phyloP scores from a whole-genome alignment of 257 asterid genomes.

The Striga asiatica region DNA sequence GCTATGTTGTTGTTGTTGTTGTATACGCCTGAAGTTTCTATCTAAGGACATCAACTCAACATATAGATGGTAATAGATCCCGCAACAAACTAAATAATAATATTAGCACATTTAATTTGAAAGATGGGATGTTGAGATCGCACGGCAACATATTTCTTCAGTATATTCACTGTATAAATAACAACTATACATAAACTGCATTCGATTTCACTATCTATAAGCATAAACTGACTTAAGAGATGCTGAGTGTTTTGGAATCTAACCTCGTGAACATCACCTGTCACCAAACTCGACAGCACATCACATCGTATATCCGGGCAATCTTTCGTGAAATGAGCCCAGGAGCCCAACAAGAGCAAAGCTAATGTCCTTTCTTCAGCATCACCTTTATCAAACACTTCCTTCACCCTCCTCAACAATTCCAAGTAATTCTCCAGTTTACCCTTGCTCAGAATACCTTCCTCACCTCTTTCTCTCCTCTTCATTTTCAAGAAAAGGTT shows the following conservation, averaged over 20 bases:
- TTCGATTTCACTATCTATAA: constrained; percentile 9
- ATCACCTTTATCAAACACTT: constrained; percentile 71
- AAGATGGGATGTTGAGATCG: background rate
- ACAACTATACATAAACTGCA: background rate
- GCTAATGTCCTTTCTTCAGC: constrained; percentile 54
- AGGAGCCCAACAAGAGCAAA: constrained; percentile 65
- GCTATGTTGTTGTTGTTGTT: no score
- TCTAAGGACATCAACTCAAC: background rate
- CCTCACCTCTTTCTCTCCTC: constrained; percentile 17
- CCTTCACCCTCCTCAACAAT: constrained; percentile 61
- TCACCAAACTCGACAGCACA: constrained; percentile 58
- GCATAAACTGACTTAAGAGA: no score
- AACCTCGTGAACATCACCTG: constrained; percentile 46
- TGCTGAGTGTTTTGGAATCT: background rate
- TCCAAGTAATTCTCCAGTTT: constrained; percentile 52
- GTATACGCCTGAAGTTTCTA: no score
- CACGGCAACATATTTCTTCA: no score
- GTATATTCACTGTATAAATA: background rate
- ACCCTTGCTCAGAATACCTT: constrained; percentile 37
- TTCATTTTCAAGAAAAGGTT: constrained; percentile 40
- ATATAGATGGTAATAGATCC: background rate
- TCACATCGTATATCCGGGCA: constrained; percentile 48
- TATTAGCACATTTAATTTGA: background rate
- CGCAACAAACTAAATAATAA: background rate
- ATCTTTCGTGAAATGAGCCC: constrained; percentile 56